phyloP scores from a whole-genome alignment of 2,329 filamentous ascomycete genomes.

The Penicillium sp. region DNA sequence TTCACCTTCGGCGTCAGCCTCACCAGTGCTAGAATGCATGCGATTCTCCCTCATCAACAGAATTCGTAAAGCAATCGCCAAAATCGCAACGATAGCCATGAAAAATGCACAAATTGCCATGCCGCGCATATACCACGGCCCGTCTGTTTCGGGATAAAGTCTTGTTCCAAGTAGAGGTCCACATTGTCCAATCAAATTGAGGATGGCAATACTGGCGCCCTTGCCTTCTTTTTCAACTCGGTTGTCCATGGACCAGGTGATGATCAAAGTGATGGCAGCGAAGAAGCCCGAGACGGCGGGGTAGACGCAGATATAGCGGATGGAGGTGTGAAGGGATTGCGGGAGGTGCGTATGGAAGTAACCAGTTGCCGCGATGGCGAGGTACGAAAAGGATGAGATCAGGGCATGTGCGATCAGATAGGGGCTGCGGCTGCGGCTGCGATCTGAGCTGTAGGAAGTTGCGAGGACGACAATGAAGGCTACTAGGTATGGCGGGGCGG shows the following conservation, averaged over 20 bases:
- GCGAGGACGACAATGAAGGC: conserved; percentile 66
- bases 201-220: conserved; percentile 68
- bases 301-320: conserved; percentile 68
- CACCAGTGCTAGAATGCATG: conserved; percentile 1
- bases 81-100: conserved; percentile 55
- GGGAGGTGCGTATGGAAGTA: conserved; percentile 39
- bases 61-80: conserved; percentile 52
- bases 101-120: conserved; percentile 59
- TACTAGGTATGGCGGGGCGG: conserved; percentile 73
- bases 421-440: conserved; percentile 53
- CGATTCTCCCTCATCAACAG: conserved; percentile 51
- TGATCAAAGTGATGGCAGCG: conserved; percentile 72
- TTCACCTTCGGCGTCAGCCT: conserved; percentile 15
- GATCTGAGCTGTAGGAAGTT: conserved; percentile 68
- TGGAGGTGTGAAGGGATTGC: conserved; percentile 30
- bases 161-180: conserved; percentile 66
- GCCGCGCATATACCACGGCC: conserved; percentile 57
- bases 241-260: conserved; percentile 87
- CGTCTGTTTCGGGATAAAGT: conserved; percentile 55
- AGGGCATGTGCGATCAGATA: conserved; percentile 66
- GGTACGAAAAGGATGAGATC: conserved; percentile 59
- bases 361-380: conserved; percentile 54
- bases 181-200: conserved; percentile 77
- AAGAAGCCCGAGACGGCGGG: conserved; percentile 78
- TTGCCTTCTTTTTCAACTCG: conserved; percentile 63